Base-by-base conservation (phyloP, 1,139 yeast genomes). In the Magnusiomyces suaveolens region DNA sequence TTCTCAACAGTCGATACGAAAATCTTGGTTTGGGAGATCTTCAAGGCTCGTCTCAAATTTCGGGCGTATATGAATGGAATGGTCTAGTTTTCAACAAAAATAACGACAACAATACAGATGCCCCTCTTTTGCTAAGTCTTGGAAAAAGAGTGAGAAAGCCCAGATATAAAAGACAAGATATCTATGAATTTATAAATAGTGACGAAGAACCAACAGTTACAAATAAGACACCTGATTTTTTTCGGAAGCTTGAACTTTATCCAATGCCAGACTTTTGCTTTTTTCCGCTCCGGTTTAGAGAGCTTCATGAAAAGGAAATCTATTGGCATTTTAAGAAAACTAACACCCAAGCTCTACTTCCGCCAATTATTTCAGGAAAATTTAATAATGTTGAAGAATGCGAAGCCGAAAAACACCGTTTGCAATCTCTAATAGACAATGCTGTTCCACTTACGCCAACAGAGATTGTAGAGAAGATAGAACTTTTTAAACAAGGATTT, bases 41-140 rank as follows among this genome's bases (percentile, higher is more conserved):
- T 57, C 97, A 90, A 66, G 87, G 87, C 66, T 89, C n/a, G n/a
- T 92, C 64, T 80, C 90, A 0, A 82, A 89, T 18, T 96, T 89
- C 62, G 81, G 81, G 38, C 87, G 95, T 1, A 92, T 90, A 89
- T 68, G 96, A 89, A 70, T 90, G 97, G 97, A 88, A 90, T 66
- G 97, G 97, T 21, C 82, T 86, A 63, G 88, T 88, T 64, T 90
- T 88, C 66, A 86, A 90, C 47, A 86, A 87, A 75, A 79, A 56
- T 51, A 61, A 61, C 38, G 48, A 52, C 14, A 50, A 44, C 18
- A 56, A 59, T 23, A 71, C 78, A 51, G 41, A 18, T 10, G 18
- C 18, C 4, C 18, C 18, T 3, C 18, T 14, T 10, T 88, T 96
- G 95, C 84, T 89, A 51, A 87, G 87, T 61, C 96, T 95, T 0